Conservation (phyloP, 331 rosid species). For the Rosa hybrid region DNA sequence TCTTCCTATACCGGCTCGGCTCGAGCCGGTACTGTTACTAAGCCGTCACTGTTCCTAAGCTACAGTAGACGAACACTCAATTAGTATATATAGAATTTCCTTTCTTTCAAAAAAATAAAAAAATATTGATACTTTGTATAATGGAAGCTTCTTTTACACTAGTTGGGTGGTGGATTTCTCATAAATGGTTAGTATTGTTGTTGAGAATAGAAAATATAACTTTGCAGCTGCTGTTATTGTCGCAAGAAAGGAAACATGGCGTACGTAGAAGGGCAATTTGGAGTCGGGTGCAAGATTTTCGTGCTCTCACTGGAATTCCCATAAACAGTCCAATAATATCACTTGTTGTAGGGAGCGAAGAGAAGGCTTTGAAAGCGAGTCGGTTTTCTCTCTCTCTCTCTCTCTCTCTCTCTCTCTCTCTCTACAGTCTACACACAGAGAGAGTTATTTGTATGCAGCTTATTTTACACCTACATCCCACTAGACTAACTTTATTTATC, state of each 20-base stretch:
- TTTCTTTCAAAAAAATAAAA: too few relatives aligned
- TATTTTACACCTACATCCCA: neutral
- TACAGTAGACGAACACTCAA: too few relatives aligned
- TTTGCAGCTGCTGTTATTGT: slow-evolving; percentile 81
- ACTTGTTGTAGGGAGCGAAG: slow-evolving; percentile 82
- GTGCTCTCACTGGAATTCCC: slow-evolving; percentile 73
- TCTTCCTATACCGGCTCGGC: too few relatives aligned
- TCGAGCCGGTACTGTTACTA: too few relatives aligned
- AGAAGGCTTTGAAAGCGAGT: slow-evolving; percentile 85
- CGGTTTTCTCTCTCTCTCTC: slow-evolving; percentile 29
- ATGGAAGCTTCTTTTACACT: too few relatives aligned
- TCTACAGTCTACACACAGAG: neutral
- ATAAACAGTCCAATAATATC: slow-evolving; percentile 87
- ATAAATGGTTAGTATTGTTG: too few relatives aligned
- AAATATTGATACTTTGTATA: too few relatives aligned
- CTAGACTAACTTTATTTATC: slow-evolving; percentile 9
- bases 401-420: neutral
- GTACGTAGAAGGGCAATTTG: slow-evolving; percentile 77
- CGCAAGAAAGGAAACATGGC: slow-evolving; percentile 80
- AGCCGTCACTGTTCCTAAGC: too few relatives aligned
- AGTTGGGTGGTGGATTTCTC: too few relatives aligned
- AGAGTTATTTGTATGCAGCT: neutral
- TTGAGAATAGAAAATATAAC: slow-evolving; percentile 14
- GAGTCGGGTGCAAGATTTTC: slow-evolving; percentile 80
- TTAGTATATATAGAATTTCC: too few relatives aligned